A percentile compares a stretch with the other conserved stretches of the same genome.
Evolutionary conservation across 1,139 yeast species (phyloP).

Genomic region (Candida glucosophila): DNA sequence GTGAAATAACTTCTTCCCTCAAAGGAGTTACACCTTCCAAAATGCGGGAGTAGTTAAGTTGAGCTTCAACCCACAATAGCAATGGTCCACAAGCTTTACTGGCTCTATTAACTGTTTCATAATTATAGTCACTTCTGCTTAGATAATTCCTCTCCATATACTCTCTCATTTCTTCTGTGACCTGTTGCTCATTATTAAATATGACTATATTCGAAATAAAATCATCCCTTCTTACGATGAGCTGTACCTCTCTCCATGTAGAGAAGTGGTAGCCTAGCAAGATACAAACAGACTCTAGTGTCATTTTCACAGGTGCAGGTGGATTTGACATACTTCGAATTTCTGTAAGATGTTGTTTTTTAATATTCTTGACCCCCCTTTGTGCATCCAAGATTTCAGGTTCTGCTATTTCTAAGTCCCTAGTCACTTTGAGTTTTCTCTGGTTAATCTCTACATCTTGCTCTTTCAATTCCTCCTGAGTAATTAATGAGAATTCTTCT

Average conservation of each 20-base stretch:
- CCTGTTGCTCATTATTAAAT: constrained; percentile 55
- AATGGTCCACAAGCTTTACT: constrained; percentile 95
- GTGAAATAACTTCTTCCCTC: constrained; percentile 49
- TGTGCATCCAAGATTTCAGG: constrained; percentile 84
- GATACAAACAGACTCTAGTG: constrained; percentile 83
- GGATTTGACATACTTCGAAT: constrained; percentile 86
- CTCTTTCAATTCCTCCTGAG: constrained; percentile 58
- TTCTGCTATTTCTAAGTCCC: constrained; percentile 66
- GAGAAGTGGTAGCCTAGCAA: constrained; percentile 64
- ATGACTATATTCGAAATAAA: constrained; percentile 78
- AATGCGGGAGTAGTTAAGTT: constrained; percentile 60
- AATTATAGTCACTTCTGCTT: constrained; percentile 56
- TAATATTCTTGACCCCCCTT: constrained; percentile 80
- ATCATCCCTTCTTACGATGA: constrained; percentile 75
- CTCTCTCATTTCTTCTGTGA: constrained; percentile 43
- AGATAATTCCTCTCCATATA: constrained; percentile 57
- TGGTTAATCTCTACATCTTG: constrained; percentile 57
- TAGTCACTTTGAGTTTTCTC: constrained; percentile 49
- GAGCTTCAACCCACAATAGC: constrained; percentile 85
- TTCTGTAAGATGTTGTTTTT: constrained; percentile 87
- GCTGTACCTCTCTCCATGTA: constrained; percentile 79
- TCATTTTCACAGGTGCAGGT: constrained; percentile 77
- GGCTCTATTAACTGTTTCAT: constrained; percentile 74
- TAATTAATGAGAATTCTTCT: constrained; percentile 74
- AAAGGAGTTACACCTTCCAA: constrained; percentile 71